Evolutionary conservation across 2,329 filamentous ascomycete species (phyloP).

Genomic region (Xylaria digitata): DNA sequence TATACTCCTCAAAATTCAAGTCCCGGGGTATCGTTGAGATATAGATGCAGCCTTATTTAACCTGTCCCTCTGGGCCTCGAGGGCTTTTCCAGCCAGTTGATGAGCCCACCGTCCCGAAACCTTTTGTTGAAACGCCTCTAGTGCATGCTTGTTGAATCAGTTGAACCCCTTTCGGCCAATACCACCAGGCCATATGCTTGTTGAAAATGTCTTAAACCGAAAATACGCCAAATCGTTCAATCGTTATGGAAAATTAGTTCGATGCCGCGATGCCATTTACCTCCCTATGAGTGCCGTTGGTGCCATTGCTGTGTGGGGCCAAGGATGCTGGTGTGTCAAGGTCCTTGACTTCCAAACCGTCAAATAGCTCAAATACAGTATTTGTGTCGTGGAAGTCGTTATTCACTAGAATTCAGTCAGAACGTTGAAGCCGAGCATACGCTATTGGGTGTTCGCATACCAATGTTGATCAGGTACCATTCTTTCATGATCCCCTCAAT

Average conservation of each 20-base stretch:
- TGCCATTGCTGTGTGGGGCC: constrained; percentile 41
- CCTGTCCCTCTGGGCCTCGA: constrained; percentile 45
- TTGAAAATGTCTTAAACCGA: constrained; percentile 52
- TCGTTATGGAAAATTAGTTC: constrained; percentile 38
- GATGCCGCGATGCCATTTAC: constrained; percentile 42
- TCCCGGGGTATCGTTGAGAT: constrained; percentile 58
- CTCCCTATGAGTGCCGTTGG: constrained; percentile 47
- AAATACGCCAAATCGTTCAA: constrained; percentile 48
- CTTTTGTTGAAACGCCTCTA: constrained; percentile 52
- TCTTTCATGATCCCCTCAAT: constrained; percentile 86
- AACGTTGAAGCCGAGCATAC: not conserved
- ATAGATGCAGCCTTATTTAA: constrained; percentile 50
- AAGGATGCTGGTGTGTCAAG: constrained; percentile 60
- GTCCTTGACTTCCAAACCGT: constrained; percentile 76
- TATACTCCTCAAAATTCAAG: constrained; percentile 36
- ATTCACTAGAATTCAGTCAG: constrained; percentile 72
- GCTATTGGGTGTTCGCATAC: constrained; percentile 61
- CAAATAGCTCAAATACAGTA: constrained; percentile 87
- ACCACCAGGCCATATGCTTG: constrained; percentile 43
- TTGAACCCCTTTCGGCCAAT: constrained; percentile 33
- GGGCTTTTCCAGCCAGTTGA: constrained; percentile 34
- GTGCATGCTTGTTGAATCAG: constrained; percentile 53
- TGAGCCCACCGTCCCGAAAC: constrained; percentile 45
- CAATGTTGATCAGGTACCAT: constrained; percentile 96
- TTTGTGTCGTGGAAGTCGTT: constrained; percentile 93